phyloP scores from a whole-genome alignment of 441 rosid genomes.

The Euphorbia corollata region DNA sequence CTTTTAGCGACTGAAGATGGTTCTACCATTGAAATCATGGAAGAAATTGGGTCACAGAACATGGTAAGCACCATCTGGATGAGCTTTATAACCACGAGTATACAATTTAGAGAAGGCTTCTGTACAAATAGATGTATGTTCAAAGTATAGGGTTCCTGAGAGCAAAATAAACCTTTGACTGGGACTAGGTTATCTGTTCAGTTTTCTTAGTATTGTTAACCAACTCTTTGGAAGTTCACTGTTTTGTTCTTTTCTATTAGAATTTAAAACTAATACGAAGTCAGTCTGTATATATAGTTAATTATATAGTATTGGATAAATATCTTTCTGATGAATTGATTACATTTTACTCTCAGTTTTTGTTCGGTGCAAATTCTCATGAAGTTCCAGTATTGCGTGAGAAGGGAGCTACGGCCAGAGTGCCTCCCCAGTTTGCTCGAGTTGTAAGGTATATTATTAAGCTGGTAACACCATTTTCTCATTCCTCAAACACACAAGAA shows the following conservation, averaged over 20 bases:
- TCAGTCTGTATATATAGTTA: background rate
- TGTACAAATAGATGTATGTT: background rate
- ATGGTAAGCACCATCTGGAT: conserved; percentile 25
- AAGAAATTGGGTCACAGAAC: conserved; percentile 47
- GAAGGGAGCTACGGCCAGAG: conserved; percentile 28
- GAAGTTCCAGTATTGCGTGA: conserved; percentile 37
- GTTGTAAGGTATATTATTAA: conserved; percentile 35
- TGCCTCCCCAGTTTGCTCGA: conserved; percentile 47
- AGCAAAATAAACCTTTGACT: background rate
- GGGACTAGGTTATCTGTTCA: background rate
- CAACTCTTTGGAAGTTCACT: background rate
- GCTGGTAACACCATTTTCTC: background rate
- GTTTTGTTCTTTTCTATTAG: background rate
- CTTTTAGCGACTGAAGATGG: conserved; percentile 54
- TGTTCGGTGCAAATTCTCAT: conserved; percentile 39
- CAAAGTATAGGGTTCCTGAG: conserved; percentile 1
- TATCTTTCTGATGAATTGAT: conserved; percentile 13
- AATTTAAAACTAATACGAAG: background rate
- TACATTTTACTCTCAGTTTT: conserved; percentile 30
- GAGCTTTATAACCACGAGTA: background rate
- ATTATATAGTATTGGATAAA: background rate
- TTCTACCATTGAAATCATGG: conserved; percentile 38
- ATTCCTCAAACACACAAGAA: background rate
- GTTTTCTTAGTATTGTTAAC: background rate
- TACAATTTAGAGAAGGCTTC: background rate